Conservation (phyloP, 345 rosid species). For the Ceriops zippeliana region DNA sequence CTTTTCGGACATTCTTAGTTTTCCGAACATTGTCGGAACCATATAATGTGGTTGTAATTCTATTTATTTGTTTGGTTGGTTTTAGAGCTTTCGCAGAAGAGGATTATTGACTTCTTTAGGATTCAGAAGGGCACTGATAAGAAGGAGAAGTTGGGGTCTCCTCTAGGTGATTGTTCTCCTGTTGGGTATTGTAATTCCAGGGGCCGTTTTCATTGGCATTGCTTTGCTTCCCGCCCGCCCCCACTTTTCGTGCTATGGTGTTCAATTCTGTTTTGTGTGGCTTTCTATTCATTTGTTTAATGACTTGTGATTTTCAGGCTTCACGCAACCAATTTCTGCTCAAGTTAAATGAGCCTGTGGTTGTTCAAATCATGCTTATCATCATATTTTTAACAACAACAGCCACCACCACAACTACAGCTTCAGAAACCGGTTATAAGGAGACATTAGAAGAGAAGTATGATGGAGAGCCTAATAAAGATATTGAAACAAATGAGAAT, state of each 20-base stretch:
- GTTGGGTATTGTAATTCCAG: neutral
- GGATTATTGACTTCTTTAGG: conserved; percentile 73
- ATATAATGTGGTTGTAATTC: conserved; percentile 16
- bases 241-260: no score
- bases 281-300: neutral
- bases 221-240: neutral
- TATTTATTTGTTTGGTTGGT: conserved; percentile 1
- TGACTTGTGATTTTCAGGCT: conserved; percentile 15
- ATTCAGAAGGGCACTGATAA: conserved; percentile 45
- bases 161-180: conserved; percentile 45
- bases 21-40: neutral
- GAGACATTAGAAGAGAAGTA: no score
- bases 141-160: conserved; percentile 27
- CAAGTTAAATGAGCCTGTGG: conserved; percentile 3
- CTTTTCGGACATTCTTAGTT: neutral
- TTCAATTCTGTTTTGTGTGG: neutral
- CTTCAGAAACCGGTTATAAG: no score
- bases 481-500: no score
- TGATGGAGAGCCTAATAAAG: no score
- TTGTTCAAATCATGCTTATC: neutral
- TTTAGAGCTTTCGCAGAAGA: conserved; percentile 78
- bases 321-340: conserved; percentile 1
- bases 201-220: neutral
- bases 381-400: neutral
- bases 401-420: no score